Base-by-base conservation (phyloP, 73 alveolate species). In the Durusdinium trenchii region DNA sequence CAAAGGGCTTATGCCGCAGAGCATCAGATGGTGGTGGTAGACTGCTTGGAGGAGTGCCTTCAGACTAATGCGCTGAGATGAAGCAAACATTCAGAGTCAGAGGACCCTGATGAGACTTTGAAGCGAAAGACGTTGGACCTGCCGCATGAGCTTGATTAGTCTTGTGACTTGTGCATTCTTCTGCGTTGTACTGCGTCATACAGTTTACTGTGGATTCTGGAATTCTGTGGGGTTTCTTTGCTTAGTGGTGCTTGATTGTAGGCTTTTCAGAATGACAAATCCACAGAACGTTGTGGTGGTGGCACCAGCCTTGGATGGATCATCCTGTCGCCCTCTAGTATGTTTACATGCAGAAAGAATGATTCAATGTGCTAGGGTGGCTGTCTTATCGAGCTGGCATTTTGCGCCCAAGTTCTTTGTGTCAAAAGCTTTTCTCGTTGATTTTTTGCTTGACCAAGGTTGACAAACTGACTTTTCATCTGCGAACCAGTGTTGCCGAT, bases 21-120 rank as follows among this genome's bases (percentile, higher is more conserved):
- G 95, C 99, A 99, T 99, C 99, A 99, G 99, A 99, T 99, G 95
- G 99, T 99, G 64, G 99, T 99, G 38, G 99, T 99, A 69, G 99
- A 99, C 95, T 99, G 99, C 95, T 99, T 99, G 18, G 99, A 99
- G 99, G 99, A 99, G 90, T 46, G 3, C 61, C 40, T 35, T 10
- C 18, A 48, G 51, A 6, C 32, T 20, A 47, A n/a, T n/a, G n/a
- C n/a, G n/a, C n/a, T n/a, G n/a, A n/a, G n/a, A n/a, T n/a, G n/a
- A n/a, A n/a, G n/a, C n/a, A n/a, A n/a, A n/a, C n/a, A 18, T 14
- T 43, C 16, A 3, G 30, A 6, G 45, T 45, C 30, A 36, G 47
- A 93, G 99, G 99, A 93, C 32, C 99, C 99, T 0, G 99, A 99
- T 91, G 99, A 99, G 84, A 99, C 99, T 38, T 99, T 99, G 84